A percentile compares a stretch with the other conserved stretches of the same genome.
Conservation (phyloP, 768 basidiomycete genomes). For the Inosperma sp. region DNA sequence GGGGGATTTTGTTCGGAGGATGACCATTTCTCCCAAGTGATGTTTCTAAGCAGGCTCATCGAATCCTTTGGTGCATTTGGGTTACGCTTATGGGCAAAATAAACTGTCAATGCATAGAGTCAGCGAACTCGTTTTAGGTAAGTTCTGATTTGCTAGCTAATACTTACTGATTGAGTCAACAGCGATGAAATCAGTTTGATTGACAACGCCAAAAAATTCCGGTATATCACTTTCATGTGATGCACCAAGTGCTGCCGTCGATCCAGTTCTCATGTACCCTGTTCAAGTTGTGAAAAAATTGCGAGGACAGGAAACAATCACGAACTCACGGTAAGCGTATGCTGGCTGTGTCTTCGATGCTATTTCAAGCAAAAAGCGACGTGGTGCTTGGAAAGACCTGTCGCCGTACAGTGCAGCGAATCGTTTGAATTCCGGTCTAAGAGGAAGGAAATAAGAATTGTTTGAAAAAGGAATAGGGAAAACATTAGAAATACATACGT, state of each 20-base stretch:
- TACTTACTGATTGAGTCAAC: slow-evolving; percentile 13
- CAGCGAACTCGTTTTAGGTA: neutral
- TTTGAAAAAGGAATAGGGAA: too few species aligned
- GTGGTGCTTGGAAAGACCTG: slow-evolving; percentile 29
- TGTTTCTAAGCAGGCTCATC: slow-evolving; percentile 13
- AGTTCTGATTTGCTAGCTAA: neutral
- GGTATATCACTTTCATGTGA: slow-evolving; percentile 7
- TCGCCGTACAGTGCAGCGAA: slow-evolving; percentile 37
- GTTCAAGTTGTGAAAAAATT: neutral
- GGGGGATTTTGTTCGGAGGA: slow-evolving; percentile 13
- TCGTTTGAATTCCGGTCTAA: slow-evolving; percentile 38
- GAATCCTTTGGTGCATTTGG: slow-evolving; percentile 15
- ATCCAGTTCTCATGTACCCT: slow-evolving; percentile 1
- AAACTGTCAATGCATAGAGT: slow-evolving; percentile 6
- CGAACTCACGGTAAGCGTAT: slow-evolving; percentile 33
- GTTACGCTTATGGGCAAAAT: slow-evolving; percentile 14
- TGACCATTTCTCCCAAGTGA: too few species aligned
- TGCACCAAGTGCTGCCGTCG: slow-evolving; percentile 8
- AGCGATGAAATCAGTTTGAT: slow-evolving; percentile 10
- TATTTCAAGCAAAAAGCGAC: slow-evolving; percentile 29
- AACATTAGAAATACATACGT: slow-evolving; percentile 10
- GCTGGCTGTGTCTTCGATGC: slow-evolving; percentile 28
- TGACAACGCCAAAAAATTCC: slow-evolving; percentile 8
- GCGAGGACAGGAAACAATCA: neutral
- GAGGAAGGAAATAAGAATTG: neutral